phyloP scores from a whole-genome alignment of 768 basidiomycete genomes.

The Pleurotus citrinopileatus region DNA sequence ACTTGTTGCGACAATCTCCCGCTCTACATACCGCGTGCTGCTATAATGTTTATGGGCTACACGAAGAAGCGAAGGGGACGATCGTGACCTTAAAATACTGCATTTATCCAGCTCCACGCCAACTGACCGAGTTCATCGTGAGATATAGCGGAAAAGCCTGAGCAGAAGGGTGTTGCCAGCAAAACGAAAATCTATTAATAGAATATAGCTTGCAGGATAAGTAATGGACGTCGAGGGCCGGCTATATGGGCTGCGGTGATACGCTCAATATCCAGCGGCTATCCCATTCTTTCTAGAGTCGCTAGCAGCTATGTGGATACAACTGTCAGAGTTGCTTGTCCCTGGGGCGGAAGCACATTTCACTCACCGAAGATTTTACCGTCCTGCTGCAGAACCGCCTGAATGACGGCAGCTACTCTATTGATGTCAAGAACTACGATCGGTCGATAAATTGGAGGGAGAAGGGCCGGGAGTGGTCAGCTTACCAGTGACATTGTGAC shows the following conservation, averaged over 20 bases:
- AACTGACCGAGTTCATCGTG: too few relatives aligned
- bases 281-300: conserved; percentile 94
- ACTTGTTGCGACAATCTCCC: conserved; percentile 7
- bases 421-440: conserved; percentile 56
- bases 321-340: conserved; percentile 7
- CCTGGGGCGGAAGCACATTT: conserved; percentile 1
- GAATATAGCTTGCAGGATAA: background rate
- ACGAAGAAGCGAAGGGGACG: background rate
- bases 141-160: too few relatives aligned
- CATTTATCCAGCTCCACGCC: too few relatives aligned
- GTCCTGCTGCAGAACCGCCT: conserved; percentile 54
- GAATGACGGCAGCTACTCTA: conserved; percentile 73
- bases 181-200: background rate
- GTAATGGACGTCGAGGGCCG: background rate
- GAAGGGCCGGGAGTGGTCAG: conserved; percentile 1
- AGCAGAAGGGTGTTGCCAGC: too few relatives aligned
- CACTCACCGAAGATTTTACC: conserved; percentile 65
- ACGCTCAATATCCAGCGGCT: conserved; percentile 72
- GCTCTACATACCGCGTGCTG: background rate
- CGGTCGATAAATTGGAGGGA: background rate
- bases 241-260: background rate
- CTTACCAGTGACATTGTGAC: conserved; percentile 72
- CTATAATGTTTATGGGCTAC: background rate
- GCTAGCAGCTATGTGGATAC: conserved; percentile 59
- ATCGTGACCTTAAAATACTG: background rate